Percentiles rank a stretch among this genome's conserved stretches.
Evolutionary conservation across 495 filamentous ascomycete species (phyloP).

Genomic region (Cudoniella acicularis): DNA sequence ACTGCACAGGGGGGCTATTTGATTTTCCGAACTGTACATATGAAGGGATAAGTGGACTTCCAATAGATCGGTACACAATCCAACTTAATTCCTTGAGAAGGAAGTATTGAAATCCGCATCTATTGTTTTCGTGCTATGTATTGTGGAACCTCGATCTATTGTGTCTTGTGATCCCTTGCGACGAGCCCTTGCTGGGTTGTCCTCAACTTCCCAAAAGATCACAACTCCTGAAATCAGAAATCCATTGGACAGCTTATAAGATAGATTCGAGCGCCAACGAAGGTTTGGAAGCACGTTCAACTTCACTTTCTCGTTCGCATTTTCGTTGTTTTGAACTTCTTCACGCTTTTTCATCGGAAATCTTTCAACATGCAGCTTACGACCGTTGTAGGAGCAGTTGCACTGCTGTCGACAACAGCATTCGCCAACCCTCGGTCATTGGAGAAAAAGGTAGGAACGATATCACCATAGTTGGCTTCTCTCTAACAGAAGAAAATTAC

Average conservation of each 20-base stretch:
- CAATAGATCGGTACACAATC: slow-evolving; percentile 15
- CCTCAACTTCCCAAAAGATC: neutral
- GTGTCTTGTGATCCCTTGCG: neutral
- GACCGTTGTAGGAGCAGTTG: slow-evolving; percentile 14
- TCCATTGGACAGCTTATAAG: neutral
- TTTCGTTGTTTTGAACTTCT: neutral
- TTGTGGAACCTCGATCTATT: neutral
- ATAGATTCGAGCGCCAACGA: neutral
- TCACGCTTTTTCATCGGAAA: neutral
- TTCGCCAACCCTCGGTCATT: slow-evolving; percentile 1
- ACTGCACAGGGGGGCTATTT: slow-evolving; percentile 3
- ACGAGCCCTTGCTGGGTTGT: neutral
- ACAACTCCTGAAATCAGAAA: neutral
- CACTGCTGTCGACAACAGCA: slow-evolving; percentile 12
- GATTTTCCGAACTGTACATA: slow-evolving; percentile 16
- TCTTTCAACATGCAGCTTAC: slow-evolving; percentile 18
- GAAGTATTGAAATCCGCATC: neutral
- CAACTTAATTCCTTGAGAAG: neutral
- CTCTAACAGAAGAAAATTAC: neutral
- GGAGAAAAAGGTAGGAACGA: slow-evolving; percentile 1
- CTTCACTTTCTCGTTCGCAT: neutral
- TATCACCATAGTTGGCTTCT: neutral
- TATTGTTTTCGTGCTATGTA: neutral
- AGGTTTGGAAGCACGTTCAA: neutral
- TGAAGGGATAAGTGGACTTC: slow-evolving; percentile 5